Base-by-base conservation (phyloP, 495 filamentous ascomycete genomes). In the Aspergillus campestris region DNA sequence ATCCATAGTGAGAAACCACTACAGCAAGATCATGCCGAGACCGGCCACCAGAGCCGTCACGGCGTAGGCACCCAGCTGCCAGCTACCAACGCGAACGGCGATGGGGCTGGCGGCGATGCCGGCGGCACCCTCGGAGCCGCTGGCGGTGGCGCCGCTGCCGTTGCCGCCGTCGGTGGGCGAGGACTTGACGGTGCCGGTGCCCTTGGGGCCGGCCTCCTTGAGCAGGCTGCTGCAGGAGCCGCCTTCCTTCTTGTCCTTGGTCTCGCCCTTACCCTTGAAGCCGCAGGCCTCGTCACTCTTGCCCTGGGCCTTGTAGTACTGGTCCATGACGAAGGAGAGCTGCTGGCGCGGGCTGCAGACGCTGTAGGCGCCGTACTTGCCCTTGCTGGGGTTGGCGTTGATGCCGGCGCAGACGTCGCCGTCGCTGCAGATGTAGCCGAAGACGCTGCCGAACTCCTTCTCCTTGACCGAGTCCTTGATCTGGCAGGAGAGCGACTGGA, bases 281-380 rank as follows among this genome's bases (percentile, higher is more conserved):
- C 83, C 76, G 60, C 92, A 98, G 29, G 84, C 80, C 38, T 65
- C 57, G 38, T 60, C 56, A 44, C 67, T 71, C 38, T 64, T 62
- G 43, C 53, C 52, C 64, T 84, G 78, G 53, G 67, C 64, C 44
- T 79, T 60, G 71, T 89, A 92, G 78, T 94, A 98, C 45, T 66
- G 60, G 70, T 94, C 80, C 60, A 97, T 80, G 42, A 83, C 88
- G 61, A 80, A 95, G 34, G 78, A 82, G 27, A 97, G 80, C 69
- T 89, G 77, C 67, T 95, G 75, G 50, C 72, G 77, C 53, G 79
- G 40, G 51, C 73, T 78, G 75, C 92, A 98, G 81, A 95, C 92
- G 62, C 81, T 81, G 72, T 89, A 97, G 10, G 87, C 81, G 30
- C 92, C 92, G 65, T 94, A 98, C 10, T 69, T 70, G 44, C 89